Evolutionary conservation across 192 early-diverging fungal species (phyloP).

Genomic region (Umbelopsis isabellina): DNA sequence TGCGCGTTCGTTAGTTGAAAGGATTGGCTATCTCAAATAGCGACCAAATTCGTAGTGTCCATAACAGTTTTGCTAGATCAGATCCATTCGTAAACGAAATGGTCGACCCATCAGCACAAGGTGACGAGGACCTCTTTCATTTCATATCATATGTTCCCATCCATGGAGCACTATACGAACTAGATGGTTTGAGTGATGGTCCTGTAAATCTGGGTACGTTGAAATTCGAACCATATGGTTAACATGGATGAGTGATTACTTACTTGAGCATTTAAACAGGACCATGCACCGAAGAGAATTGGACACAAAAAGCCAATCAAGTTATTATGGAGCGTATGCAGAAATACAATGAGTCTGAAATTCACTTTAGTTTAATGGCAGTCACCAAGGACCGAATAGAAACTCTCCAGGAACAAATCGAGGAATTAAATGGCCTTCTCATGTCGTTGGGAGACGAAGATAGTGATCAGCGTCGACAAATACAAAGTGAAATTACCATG

Average conservation of each 20-base stretch:
- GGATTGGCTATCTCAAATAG: conserved; percentile 81
- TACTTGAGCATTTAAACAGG: conserved; percentile 41
- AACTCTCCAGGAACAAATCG: conserved; percentile 54
- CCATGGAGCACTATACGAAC: conserved; percentile 73
- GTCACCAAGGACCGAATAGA: conserved; percentile 69
- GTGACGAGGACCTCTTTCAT: conserved; percentile 78
- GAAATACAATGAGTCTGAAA: conserved; percentile 61
- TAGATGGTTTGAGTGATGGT: conserved; percentile 72
- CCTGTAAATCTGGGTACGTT: conserved; percentile 63
- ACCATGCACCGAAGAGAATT: conserved; percentile 62
- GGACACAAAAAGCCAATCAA: conserved; percentile 63
- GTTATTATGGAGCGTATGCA: conserved; percentile 75
- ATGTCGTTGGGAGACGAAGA: conserved; percentile 43
- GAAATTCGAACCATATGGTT: not conserved
- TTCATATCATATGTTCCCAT: conserved; percentile 80
- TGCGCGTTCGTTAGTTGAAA: conserved; percentile 49
- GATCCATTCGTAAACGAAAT: conserved; percentile 78
- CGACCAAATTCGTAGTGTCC: conserved; percentile 72
- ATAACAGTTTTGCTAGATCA: conserved; percentile 80
- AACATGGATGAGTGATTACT: not conserved
- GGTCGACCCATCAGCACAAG: conserved; percentile 49
- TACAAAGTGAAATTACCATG: conserved; percentile 55
- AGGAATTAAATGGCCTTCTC: conserved; percentile 42
- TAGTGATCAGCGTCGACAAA: conserved; percentile 39
- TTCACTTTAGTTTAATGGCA: conserved; percentile 83